phyloP scores from a whole-genome alignment of 2,329 filamentous ascomycete species.

The Paecilomyces dactylethromorphus region DNA sequence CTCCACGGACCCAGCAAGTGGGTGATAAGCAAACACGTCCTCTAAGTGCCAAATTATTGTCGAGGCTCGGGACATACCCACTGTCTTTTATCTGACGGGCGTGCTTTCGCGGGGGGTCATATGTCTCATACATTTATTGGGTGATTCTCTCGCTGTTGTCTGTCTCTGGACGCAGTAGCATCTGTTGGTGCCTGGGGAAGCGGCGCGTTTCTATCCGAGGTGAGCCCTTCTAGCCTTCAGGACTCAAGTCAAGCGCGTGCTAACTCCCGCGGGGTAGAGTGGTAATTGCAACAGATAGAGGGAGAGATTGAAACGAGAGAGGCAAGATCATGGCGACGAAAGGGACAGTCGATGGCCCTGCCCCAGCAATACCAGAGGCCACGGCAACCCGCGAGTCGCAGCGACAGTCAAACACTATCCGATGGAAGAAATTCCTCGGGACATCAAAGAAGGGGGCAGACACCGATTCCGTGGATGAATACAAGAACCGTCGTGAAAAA shows the following conservation, averaged over 20 bases:
- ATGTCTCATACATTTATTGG: neutral
- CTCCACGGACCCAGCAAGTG: neutral
- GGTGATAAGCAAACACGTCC: neutral
- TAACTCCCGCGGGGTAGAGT: neutral
- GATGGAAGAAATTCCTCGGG: neutral
- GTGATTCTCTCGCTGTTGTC: neutral
- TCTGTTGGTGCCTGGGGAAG: neutral
- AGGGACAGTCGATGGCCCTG: neutral
- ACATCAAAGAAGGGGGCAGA: neutral
- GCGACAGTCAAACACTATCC: neutral
- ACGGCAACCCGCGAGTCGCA: neutral
- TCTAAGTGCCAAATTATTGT: neutral
- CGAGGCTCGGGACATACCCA: neutral
- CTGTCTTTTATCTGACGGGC: neutral
- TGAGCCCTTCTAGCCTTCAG: neutral
- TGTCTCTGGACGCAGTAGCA: neutral
- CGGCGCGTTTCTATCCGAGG: neutral
- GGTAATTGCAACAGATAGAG: neutral
- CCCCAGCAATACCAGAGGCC: neutral
- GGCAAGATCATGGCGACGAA: neutral
- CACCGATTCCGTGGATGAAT: constrained; percentile 5
- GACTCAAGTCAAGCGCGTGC: neutral
- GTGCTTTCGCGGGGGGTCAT: neutral
- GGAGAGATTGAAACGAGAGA: neutral
- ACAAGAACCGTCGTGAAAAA: constrained; percentile 29